Percentiles rank a stretch among this genome's conserved stretches.
Conservation (phyloP, 1,139 yeast species). For the Suhomyces bokatorum region DNA sequence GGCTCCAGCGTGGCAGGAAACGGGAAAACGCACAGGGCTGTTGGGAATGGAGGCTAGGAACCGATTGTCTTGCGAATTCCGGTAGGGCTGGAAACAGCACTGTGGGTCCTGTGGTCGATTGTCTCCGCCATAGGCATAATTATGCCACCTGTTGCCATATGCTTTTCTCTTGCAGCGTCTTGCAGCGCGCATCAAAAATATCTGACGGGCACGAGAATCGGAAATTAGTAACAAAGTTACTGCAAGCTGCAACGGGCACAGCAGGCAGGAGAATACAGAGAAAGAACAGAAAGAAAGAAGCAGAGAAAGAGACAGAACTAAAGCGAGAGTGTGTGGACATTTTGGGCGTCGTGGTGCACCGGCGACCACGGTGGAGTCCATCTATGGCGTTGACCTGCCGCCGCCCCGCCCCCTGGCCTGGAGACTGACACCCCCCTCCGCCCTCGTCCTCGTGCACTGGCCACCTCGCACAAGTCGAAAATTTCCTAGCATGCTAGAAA, state of each 20-base stretch:
- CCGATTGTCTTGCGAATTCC: too few relatives aligned
- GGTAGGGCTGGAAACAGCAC: not conserved
- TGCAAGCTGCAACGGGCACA: too few relatives aligned
- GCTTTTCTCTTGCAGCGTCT: conserved; percentile 9
- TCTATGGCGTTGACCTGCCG: too few relatives aligned
- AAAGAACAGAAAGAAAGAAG: not conserved
- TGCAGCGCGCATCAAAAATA: conserved; percentile 8
- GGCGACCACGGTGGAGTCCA: too few relatives aligned
- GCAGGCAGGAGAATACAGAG: too few relatives aligned
- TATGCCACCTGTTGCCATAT: conserved; percentile 2
- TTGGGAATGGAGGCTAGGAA: too few relatives aligned
- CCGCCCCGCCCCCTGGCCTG: too few relatives aligned
- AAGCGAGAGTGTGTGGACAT: not conserved
- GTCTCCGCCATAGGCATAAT: conserved; percentile 1
- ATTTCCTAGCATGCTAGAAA: not conserved
- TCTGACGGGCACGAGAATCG: not conserved
- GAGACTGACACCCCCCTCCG: not conserved
- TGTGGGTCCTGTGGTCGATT: not conserved
- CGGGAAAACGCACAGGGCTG: too few relatives aligned
- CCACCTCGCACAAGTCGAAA: not conserved
- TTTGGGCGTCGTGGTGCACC: too few relatives aligned
- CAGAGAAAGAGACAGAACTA: not conserved
- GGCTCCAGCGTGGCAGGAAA: too few relatives aligned
- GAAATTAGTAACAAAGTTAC: not conserved
- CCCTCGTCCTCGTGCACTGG: not conserved